Base-by-base conservation (phyloP, 2,329 filamentous ascomycete genomes). In the Ciborinia camelliae region DNA sequence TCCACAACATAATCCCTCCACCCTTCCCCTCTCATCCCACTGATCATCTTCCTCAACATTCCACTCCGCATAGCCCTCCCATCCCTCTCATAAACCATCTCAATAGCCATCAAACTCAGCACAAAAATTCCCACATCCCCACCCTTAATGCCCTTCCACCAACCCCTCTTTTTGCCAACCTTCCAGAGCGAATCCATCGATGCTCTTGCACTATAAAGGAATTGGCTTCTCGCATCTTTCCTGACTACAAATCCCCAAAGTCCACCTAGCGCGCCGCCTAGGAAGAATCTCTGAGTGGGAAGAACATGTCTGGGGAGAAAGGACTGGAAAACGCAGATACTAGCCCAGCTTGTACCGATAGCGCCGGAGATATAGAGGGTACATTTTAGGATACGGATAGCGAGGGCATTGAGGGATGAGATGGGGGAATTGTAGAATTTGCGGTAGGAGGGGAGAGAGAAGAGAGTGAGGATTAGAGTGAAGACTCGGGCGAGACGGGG, bases 81-180 rank as follows among this genome's bases (percentile, higher is more conserved):
- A 69, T 76, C 71, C 32, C 71, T 69, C 66, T 75, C 73, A 68
- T 73, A 75, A 51, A 95, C 86, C 10, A 85, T 84, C 64, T 92
- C 91, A 23, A 93, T 86, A 23, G 93, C 77, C 71, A 91, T 90
- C 77, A 97, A 81, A 55, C 91, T 90, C 23, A 86, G 77, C 20
- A 94, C 89, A 73, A 98, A 93, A 4, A 98, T 79, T 79, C 89
- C 85, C 6, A 97, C 86, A 77, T 98, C 94, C 0, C 92, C 92
- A 45, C 91, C 90, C 72, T 84, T 86, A 75, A 95, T 83, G 14
- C 91, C 91, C 69, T 84, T 86, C 92, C 94, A 97, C 86, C 92
- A 92, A 1, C 91, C 85, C 41, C 89, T 82, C 86, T 98, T 98
- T 63, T 90, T 86, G n/a, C 93, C 92, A 0, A 96, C 91, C 80